phyloP scores from a whole-genome alignment of 495 filamentous ascomycete species.

The Aspergillus incahuasiensis region DNA sequence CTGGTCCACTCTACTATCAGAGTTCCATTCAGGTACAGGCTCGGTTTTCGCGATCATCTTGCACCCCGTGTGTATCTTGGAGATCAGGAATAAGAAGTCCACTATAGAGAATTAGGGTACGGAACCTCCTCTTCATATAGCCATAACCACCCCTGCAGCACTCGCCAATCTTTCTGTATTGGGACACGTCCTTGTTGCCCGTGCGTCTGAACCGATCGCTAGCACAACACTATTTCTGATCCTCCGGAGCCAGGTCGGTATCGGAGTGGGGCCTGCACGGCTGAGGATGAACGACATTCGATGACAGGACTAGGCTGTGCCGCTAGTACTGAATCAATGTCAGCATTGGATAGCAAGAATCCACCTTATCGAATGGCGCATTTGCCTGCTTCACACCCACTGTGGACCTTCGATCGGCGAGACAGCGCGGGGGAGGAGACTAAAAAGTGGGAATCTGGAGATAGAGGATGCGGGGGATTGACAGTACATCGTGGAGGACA shows the following conservation, averaged over 20 bases:
- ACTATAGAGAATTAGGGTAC: neutral
- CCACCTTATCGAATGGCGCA: constrained; percentile 8
- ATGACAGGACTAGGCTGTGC: neutral
- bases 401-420: constrained; percentile 17
- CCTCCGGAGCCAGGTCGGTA: neutral
- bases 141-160: neutral
- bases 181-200: neutral
- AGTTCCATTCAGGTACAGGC: constrained; percentile 9
- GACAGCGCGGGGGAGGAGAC: constrained; percentile 16
- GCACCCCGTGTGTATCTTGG: neutral
- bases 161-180: neutral
- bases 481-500: constrained; percentile 1
- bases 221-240: neutral
- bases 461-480: constrained; percentile 10
- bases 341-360: constrained; percentile 11
- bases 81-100: neutral
- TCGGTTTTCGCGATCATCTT: constrained; percentile 21
- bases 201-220: neutral
- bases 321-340: constrained; percentile 1
- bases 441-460: constrained; percentile 13
- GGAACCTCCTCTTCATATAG: neutral
- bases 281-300: constrained; percentile 2
- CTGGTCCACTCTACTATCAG: constrained; percentile 10
- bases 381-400: constrained; percentile 6
- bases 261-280: constrained; percentile 8